Evolutionary conservation across 2,329 filamentous ascomycete species (phyloP), one percentile per base, ranked within the genome.

Genomic region (Thelonectria blattea): DNA sequence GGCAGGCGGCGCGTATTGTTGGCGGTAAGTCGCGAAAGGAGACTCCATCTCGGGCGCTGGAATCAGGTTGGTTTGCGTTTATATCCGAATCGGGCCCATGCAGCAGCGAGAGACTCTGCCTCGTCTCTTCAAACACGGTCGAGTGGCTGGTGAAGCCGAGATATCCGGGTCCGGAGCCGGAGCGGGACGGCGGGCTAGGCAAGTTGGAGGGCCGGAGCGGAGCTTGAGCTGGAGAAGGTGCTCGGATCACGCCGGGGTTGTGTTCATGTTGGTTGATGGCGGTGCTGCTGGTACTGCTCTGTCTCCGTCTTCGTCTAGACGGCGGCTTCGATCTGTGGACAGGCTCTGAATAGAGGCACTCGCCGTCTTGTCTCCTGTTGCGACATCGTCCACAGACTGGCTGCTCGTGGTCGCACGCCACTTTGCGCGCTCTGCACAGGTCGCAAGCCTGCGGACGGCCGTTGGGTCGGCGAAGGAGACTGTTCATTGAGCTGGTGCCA

Each of bases 311-410:
- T 7, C 20, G 37, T 7, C 46, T 41, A 12, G 30, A 8, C 15
- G 4, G 32, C 7, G 39, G 12, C 18, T 39, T 27, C 11, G n/a
- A 24, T 22, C 32, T 14, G 5, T 18, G 18, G 10, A 39, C 24
- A 11, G 58, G 20, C 24, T 30, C 39, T 9, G 52, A 34, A 49
- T 62, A 64, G 27, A 62, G n/a, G 45, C 60, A 65, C 9, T 49
- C 53, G 2, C 20, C n/a, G 17, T 34, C 47, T 17, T 60, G 43
- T 18, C 53, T 46, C 45, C 57, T 53, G 17, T 45, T 45, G 10
- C 37, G 50, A 52, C 77, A 79, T 54, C 77, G 68, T 22, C 68
- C 68, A 56, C 76, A 79, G 9, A 74, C 50, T 0, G 76, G 77
- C 8, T 72, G 72, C 0, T 65, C 61, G 56, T 76, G 75, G 56